Evolutionary conservation across 495 filamentous ascomycete genomes (phyloP), one percentile per base, ranked within the genome.

Genomic region (Talaromyces stipitatus): DNA sequence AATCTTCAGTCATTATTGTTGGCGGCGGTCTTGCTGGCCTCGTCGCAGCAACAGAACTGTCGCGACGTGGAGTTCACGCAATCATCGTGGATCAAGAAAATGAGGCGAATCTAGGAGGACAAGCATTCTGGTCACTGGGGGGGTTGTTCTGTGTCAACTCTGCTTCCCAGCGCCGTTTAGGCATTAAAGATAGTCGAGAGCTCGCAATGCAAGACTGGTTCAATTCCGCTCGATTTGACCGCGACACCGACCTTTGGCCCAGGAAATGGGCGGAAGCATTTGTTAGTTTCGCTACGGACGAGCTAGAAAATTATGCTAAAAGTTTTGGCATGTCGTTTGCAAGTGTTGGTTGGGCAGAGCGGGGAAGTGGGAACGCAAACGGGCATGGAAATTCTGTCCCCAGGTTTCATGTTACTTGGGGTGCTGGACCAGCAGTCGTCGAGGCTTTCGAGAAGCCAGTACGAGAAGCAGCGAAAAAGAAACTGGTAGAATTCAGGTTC

Each of bases 121-220:
- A 81, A 61, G 78, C 78, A 22, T 80, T 80, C 61, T 81, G 78
- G 78, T 81, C 78, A 18, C 68, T 81, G 5, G 78, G 78, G 55
- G 78, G 78, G 9, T 57, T 81, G 32, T 81, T 81, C 70, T 70
- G 69, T 61, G 77, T 80, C 59, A 54, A 80, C 64, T 76, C 72
- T 18, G 56, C 75, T 38, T 63, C 68, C 60, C 78, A 81, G 64
- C 70, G 78, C 10, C 73, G 74, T 41, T 61, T 77, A 63, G 78
- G 78, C 51, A 76, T 81, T 64, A 63, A 64, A 47, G 78, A 81
- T 63, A 72, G 71, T 50, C 74, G 71, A 43, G 65, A 66, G 53
- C 65, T 81, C 4, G 78, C 77, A 11, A 56, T 78, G 66, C 71
- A 72, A 64, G 78, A 81, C 63, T 81, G 78, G 78, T 28, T 79